Base-by-base conservation (phyloP, 805 yeast species). In the Peterozyma toletana region DNA sequence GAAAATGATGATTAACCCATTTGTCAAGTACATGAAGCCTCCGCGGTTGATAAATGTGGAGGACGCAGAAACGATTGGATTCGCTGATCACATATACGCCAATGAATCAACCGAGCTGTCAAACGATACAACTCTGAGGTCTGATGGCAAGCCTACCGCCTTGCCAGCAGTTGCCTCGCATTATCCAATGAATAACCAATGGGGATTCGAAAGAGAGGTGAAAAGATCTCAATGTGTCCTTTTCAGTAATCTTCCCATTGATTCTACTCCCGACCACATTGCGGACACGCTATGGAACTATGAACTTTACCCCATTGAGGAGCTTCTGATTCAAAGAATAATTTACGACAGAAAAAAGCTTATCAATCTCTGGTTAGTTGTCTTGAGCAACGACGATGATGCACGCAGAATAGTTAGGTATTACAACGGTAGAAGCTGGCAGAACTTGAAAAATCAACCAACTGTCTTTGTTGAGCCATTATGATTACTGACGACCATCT, bases 381-480 rank as follows among this genome's bases (percentile, higher is more conserved):
- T 66, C 16, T 83, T 83, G 50, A 64, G 64, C 13, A 66, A 70
- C 48, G 46, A 51, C 2, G 47, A 54, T 2, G 77, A 75, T 45
- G 80, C 86, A 2, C 49, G 47, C 15, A 58, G 78, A 36, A 82
- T 81, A 54, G 73, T 72, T 4, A 57, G 74, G 11, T 70, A 72
- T 48, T 70, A 66, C 52, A 78, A 83, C 54, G 83, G 84, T 2
- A 49, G 53, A 16, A 54, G 52, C 17, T 56, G 64, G 45, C 64
- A 59, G 46, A 51, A 54, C 30, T 55, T 59, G 6, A 30, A 41
- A 1, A 40, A 47, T 16, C 45, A 59, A 41, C 66, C 68, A 2
- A 48, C 57, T 11, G 44, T 64, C 2, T 50, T 48, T n/a, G 64
- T 67, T 1, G 66, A 71, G 30, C 14, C 37, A 6, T 41, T 41